Evolutionary conservation across 2,329 filamentous ascomycete species (phyloP).

Genomic region (Aureobasidium sp.): DNA sequence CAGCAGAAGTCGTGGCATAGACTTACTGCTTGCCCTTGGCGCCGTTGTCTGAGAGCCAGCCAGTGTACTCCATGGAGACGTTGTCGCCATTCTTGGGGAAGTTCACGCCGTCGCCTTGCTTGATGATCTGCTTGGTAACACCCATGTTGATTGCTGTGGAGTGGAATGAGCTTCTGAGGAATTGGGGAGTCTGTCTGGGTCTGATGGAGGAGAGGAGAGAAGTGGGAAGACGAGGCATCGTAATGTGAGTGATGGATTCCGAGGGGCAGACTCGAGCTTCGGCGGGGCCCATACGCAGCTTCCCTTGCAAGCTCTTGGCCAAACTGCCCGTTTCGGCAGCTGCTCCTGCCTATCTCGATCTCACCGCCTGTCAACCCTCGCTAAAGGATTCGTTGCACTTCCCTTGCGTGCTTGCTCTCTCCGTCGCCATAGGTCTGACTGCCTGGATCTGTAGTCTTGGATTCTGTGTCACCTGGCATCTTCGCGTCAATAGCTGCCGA

Average conservation of each 20-base stretch:
- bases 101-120: slow-evolving; percentile 53
- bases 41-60: slow-evolving; percentile 68
- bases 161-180: slow-evolving; percentile 9
- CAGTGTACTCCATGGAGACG: slow-evolving; percentile 86
- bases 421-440: neutral
- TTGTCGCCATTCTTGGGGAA: slow-evolving; percentile 58
- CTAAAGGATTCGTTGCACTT: neutral
- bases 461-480: neutral
- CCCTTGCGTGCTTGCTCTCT: neutral
- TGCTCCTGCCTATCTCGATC: neutral
- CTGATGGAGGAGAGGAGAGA: slow-evolving; percentile 9
- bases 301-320: neutral
- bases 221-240: slow-evolving; percentile 11
- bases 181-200: slow-evolving; percentile 12
- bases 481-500: neutral
- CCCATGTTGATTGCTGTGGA: slow-evolving; percentile 30
- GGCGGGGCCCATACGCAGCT: neutral
- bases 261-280: slow-evolving; percentile 8
- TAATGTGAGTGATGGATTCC: neutral
- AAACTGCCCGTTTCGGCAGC: neutral
- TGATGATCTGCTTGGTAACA: slow-evolving; percentile 60
- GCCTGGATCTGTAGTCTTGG: neutral
- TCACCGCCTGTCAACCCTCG: neutral
- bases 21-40: slow-evolving; percentile 63
- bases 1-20: neutral